These are phyloP conservation scores for Pestalotiopsis sp. DNA, from an alignment of 2,329 filamentous ascomycete genomes.

Conservation along the genomic window DNA sequence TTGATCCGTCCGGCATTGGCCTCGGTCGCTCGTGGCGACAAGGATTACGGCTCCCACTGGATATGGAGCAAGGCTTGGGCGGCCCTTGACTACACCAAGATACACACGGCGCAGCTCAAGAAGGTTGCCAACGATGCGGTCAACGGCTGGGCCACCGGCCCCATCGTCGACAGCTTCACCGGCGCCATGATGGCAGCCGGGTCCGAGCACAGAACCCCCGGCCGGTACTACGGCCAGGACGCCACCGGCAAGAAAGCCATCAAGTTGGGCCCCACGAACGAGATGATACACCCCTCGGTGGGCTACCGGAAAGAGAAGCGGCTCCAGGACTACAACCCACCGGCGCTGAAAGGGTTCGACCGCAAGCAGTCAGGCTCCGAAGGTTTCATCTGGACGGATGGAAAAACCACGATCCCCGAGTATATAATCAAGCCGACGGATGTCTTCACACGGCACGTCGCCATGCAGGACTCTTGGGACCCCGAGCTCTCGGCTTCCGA, in stretches of 20 bases:
- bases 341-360: constrained; percentile 10
- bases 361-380: constrained; percentile 1
- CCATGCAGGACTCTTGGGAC: neutral
- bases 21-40: neutral
- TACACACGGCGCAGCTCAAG: neutral
- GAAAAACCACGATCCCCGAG: constrained; percentile 15
- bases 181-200: constrained; percentile 14
- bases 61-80: constrained; percentile 2
- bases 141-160: constrained; percentile 21
- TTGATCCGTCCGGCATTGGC: constrained; percentile 14
- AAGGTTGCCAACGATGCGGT: constrained; percentile 11
- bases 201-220: constrained; percentile 11
- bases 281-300: constrained; percentile 17
- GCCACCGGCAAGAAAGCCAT: neutral
- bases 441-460: constrained; percentile 12
- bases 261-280: constrained; percentile 12
- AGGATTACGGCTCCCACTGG: neutral
- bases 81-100: neutral
- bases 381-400: constrained; percentile 14
- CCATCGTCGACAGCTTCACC: constrained; percentile 16
- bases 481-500: neutral
- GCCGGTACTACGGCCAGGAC: constrained; percentile 11
- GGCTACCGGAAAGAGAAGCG: constrained; percentile 12
- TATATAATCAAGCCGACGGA: constrained; percentile 14
- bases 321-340: neutral